These are phyloP conservation scores for Phytopythium delawarense DNA, from an alignment of 352 stramenopile genomes.

Conservation along the genomic window DNA sequence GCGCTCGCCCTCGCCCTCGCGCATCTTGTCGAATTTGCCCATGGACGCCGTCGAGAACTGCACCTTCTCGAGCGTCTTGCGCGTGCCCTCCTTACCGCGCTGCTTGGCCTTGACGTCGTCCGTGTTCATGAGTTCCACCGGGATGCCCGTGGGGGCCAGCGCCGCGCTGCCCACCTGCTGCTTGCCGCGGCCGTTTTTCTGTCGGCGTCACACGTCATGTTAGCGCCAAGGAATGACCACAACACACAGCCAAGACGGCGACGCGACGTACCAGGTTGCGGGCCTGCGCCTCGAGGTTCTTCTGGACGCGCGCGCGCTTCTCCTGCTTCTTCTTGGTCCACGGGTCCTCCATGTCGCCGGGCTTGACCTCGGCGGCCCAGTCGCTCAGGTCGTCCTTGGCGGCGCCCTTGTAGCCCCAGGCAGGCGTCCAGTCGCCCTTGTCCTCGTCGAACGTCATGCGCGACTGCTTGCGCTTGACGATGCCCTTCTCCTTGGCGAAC, in stretches of 20 bases:
- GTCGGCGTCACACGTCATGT: background rate
- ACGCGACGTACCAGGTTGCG: slow-evolving; percentile 41
- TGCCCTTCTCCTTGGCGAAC: slow-evolving; percentile 97
- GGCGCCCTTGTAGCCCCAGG: slow-evolving; percentile 90
- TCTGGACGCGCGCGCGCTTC: slow-evolving; percentile 90
- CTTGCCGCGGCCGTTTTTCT: slow-evolving; percentile 66
- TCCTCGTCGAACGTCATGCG: slow-evolving; percentile 97
- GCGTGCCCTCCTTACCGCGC: slow-evolving; percentile 88
- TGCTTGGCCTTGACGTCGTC: slow-evolving; percentile 71
- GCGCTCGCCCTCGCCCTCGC: slow-evolving; percentile 88
- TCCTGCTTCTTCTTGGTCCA: slow-evolving; percentile 92
- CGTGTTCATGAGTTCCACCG: slow-evolving; percentile 87
- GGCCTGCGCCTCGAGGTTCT: slow-evolving; percentile 89
- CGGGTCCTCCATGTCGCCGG: slow-evolving; percentile 90
- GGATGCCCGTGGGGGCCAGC: slow-evolving; percentile 77
- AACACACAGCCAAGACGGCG: background rate
- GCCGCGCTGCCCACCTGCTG: slow-evolving; percentile 33
- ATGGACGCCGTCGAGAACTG: slow-evolving; percentile 92
- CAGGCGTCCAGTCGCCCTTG: slow-evolving; percentile 90
- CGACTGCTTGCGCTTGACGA: slow-evolving; percentile 95
- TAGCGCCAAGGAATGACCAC: background rate
- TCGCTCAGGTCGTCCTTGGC: slow-evolving; percentile 84
- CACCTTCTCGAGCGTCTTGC: slow-evolving; percentile 86
- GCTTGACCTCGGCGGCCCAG: slow-evolving; percentile 94
- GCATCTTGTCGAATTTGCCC: slow-evolving; percentile 94